phyloP scores from a whole-genome alignment of 2,329 filamentous ascomycete species.

The Annulohypoxylon truncatum region DNA sequence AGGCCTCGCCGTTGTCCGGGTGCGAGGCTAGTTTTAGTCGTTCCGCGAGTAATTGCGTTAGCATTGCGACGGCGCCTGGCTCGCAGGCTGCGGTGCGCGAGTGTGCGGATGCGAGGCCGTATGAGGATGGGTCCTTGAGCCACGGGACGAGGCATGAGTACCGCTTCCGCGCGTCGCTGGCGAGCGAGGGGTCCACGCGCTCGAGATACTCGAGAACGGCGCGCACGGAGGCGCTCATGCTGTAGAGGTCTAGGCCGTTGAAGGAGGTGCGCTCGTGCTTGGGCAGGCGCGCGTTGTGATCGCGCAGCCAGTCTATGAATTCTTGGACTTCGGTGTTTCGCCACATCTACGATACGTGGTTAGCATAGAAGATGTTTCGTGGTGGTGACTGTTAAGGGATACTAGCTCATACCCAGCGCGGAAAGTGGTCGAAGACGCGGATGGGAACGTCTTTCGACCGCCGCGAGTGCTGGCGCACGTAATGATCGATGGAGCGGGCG shows the following conservation, averaged over 20 bases:
- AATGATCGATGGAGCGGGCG: constrained; percentile 62
- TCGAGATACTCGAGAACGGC: constrained; percentile 59
- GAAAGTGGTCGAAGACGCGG: constrained; percentile 61
- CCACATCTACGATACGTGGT: constrained; percentile 59
- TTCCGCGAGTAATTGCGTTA: constrained; percentile 56
- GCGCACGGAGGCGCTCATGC: constrained; percentile 33
- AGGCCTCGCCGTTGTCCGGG: constrained; percentile 57
- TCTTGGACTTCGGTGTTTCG: constrained; percentile 63
- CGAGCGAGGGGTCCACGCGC: constrained; percentile 54
- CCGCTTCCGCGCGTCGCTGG: constrained; percentile 55
- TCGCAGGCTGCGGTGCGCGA: constrained; percentile 59
- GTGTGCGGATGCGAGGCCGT: constrained; percentile 56
- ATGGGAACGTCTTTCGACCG: constrained; percentile 45
- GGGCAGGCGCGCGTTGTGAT: constrained; percentile 51
- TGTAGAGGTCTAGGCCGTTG: constrained; percentile 61
- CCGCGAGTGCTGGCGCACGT: constrained; percentile 58
- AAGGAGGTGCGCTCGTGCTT: constrained; percentile 51
- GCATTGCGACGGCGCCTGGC: constrained; percentile 57
- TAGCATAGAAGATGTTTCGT: no score
- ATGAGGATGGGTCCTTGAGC: constrained; percentile 61
- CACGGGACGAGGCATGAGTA: constrained; percentile 61
- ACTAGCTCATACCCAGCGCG: constrained; percentile 54
- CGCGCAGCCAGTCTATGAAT: constrained; percentile 63
- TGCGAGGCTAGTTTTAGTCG: constrained; percentile 55
- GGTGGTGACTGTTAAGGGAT: no score